Base-by-base conservation (phyloP, 352 stramenopile genomes). In the Phytophthora chlamydospora region DNA sequence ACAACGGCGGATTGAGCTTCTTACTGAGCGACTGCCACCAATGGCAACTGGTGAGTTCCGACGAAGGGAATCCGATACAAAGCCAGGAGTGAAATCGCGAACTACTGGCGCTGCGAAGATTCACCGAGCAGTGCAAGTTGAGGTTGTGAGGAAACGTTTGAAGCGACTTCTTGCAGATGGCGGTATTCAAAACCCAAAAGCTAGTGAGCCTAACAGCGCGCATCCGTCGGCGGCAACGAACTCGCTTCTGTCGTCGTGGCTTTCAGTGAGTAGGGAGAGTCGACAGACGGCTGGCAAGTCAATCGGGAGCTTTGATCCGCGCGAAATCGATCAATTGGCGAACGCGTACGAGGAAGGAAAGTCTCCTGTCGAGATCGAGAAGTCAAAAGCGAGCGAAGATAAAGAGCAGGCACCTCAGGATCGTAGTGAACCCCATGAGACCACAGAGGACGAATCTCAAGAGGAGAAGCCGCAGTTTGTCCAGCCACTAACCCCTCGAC, bases 331-430 rank as follows among this genome's bases (percentile, higher is more conserved):
- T 50, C 65, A 71, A 7, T 48, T 91, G 8, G 83, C 83, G 8
- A 74, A 90, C 49, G 83, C 78, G 13, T 91, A 91, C 53, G 83
- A 91, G 41, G 64, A 76, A 58, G 41, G 32, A 14, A 36, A 58
- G 0, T 68, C 49, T 3, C 60, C 58, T 7, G 39, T 62, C 5
- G 53, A 59, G 27, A 21, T 49, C 2, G 13, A 17, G 17, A 57
- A 19, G 14, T 17, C 39, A 5, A 34, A 51, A 14, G 24, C 19
- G 7, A 38, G 3, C 24, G 40, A 62, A 31, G 51, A 58, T 13
- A 57, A 43, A 3, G 41, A 45, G 13, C 9, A 17, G 6, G 24
- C 29, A 29, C 11, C 27, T 32, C 27, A 31, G 40, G 7, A 19
- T 58, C 17, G 6, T 31, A n/a, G 21, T 24, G 31, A 45, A 11